Percentiles rank a stretch among this genome's conserved stretches.
Evolutionary conservation across 345 rosid genomes (phyloP).

Genomic region (Salix brachista): DNA sequence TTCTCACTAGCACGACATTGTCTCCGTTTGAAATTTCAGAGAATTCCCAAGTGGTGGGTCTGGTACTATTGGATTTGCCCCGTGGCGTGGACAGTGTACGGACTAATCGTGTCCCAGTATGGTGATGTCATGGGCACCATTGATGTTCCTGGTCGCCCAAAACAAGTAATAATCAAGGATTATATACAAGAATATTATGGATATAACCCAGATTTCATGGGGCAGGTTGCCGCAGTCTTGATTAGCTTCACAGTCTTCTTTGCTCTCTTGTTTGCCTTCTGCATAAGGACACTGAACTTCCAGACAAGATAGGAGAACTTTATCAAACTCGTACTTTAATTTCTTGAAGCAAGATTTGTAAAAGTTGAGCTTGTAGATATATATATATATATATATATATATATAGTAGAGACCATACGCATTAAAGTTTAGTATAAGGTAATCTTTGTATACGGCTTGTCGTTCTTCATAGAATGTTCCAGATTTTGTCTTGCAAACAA

Average conservation of each 20-base stretch:
- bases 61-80: conserved; percentile 97
- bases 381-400: no score
- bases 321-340: background rate
- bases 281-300: conserved; percentile 74
- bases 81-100: conserved; percentile 71
- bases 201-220: conserved; percentile 62
- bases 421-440: no score
- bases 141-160: conserved; percentile 32
- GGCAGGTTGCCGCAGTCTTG: conserved; percentile 51
- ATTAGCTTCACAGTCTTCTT: conserved; percentile 61
- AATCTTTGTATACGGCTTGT: no score
- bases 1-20: background rate
- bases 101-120: conserved; percentile 55
- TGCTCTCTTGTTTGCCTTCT: conserved; percentile 63
- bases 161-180: background rate
- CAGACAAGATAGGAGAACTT: conserved; percentile 47
- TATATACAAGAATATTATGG: conserved; percentile 57
- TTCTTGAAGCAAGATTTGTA: background rate
- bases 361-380: background rate
- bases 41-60: conserved; percentile 81
- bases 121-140: conserved; percentile 50
- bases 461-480: no score
- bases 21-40: conserved; percentile 31
- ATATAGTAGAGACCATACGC: background rate
- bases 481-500: no score